Percentiles rank a stretch among this genome's conserved stretches.
These are phyloP conservation scores for Saprolegnia parasitica DNA, from an alignment of 352 stramenopile species.

Conservation along the genomic window DNA sequence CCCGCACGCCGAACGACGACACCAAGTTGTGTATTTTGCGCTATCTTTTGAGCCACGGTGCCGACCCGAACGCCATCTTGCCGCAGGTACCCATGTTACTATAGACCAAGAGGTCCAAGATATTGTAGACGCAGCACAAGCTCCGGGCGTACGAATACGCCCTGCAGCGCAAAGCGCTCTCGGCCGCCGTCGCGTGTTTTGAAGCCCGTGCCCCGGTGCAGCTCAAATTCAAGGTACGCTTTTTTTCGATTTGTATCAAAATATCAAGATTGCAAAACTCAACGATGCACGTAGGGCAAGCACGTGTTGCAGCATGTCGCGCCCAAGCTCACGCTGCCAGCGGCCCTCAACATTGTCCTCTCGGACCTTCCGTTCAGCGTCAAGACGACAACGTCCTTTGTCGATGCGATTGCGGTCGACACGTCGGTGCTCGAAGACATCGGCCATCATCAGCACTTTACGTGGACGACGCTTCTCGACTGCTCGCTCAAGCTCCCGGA, in stretches of 20 bases:
- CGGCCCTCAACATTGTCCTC: background rate
- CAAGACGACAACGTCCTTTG: background rate
- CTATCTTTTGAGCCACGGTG: background rate
- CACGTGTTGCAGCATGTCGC: conserved; percentile 14
- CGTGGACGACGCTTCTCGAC: conserved; percentile 24
- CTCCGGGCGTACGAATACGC: background rate
- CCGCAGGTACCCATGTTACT: background rate
- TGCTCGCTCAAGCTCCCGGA: background rate
- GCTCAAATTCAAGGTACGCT: background rate
- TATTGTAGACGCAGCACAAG: background rate
- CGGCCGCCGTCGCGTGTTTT: background rate
- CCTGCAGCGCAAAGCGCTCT: background rate
- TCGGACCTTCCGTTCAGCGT: conserved; percentile 3
- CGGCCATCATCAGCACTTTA: background rate
- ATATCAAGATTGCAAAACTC: too few relatives aligned
- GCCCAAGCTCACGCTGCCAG: background rate
- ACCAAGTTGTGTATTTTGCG: background rate
- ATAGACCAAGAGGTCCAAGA: background rate
- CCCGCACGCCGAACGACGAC: background rate
- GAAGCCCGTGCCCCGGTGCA: background rate
- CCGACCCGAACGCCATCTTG: background rate
- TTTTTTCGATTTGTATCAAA: background rate
- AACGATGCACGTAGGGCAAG: too few relatives aligned
- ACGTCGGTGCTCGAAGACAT: background rate
- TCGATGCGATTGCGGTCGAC: background rate